Evolutionary conservation across 768 basidiomycete genomes (phyloP).

Genomic region (Hypsizygus marmoreus): DNA sequence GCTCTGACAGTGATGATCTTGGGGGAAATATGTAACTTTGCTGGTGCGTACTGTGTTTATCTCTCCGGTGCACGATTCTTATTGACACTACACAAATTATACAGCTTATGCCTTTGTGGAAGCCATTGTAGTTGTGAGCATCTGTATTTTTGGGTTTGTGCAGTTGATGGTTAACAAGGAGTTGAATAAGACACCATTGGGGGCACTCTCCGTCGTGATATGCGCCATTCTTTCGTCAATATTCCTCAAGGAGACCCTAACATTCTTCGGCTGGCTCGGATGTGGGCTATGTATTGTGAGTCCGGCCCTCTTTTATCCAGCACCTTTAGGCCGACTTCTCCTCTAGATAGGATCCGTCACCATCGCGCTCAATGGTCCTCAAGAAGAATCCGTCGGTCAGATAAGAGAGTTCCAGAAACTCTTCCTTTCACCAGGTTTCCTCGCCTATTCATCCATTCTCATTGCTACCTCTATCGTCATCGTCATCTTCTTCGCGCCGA

Average conservation of each 20-base stretch:
- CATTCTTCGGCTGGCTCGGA: constrained; percentile 97
- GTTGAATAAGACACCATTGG: constrained; percentile 94
- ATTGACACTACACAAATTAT: constrained; percentile 18
- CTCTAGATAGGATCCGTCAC: constrained; percentile 22
- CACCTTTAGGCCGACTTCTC: constrained; percentile 5
- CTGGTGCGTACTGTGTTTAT: constrained; percentile 52
- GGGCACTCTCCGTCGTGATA: constrained; percentile 94
- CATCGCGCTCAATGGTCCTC: constrained; percentile 52
- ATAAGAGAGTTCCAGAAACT: constrained; percentile 74
- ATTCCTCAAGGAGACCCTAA: constrained; percentile 90
- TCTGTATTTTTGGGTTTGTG: background rate
- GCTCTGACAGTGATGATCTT: constrained; percentile 77
- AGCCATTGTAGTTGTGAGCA: constrained; percentile 85
- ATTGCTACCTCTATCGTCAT: constrained; percentile 69
- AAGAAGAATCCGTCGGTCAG: constrained; percentile 67
- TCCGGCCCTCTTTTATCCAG: constrained; percentile 28
- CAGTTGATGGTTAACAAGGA: no score
- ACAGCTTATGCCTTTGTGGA: constrained; percentile 87
- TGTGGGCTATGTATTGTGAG: constrained; percentile 88
- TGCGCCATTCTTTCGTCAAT: constrained; percentile 91
- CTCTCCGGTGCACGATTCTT: constrained; percentile 23
- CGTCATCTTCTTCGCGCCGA: constrained; percentile 81
- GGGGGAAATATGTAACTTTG: constrained; percentile 86
- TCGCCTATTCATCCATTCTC: constrained; percentile 66
- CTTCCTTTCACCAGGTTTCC: constrained; percentile 83